Conservation (phyloP, 495 filamentous ascomycete genomes). For the Chaetomium fimeti region DNA sequence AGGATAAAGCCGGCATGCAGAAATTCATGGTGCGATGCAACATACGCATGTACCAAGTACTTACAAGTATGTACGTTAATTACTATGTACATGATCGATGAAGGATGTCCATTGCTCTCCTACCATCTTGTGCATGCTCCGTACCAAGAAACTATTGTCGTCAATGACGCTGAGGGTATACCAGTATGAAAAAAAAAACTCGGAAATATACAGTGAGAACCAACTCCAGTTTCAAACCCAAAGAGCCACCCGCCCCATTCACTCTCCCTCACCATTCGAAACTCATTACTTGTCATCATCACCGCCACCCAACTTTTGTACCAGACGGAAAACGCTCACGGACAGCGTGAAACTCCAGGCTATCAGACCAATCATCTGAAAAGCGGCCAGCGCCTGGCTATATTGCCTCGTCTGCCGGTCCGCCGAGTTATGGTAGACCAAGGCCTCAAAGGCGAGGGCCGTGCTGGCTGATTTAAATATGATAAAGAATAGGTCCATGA, state of each 20-base stretch:
- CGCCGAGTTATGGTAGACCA: conserved; percentile 62
- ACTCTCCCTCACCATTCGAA: neutral
- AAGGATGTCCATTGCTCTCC: neutral
- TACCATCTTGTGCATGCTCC: neutral
- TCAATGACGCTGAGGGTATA: conserved; percentile 11
- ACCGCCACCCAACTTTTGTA: conserved; percentile 64
- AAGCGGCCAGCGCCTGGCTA: conserved; percentile 74
- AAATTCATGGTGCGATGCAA: no score
- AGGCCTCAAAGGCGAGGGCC: conserved; percentile 79
- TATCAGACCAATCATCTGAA: conserved; percentile 78
- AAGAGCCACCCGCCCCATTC: neutral
- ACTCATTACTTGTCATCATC: conserved; percentile 38
- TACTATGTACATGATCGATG: no score
- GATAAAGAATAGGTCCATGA: conserved; percentile 93
- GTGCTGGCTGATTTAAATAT: conserved; percentile 93
- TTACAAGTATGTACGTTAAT: no score
- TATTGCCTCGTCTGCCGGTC: conserved; percentile 58
- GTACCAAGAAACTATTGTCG: conserved; percentile 6
- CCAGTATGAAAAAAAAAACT: neutral
- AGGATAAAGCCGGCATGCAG: no score
- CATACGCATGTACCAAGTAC: no score
- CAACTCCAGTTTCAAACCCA: neutral
- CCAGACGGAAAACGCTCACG: conserved; percentile 82
- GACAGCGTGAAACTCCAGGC: conserved; percentile 89
- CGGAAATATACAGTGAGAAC: neutral